These are phyloP conservation scores for Platanthera guangdongensis DNA, from an alignment of 106 monocot species.

Conservation along the genomic window DNA sequence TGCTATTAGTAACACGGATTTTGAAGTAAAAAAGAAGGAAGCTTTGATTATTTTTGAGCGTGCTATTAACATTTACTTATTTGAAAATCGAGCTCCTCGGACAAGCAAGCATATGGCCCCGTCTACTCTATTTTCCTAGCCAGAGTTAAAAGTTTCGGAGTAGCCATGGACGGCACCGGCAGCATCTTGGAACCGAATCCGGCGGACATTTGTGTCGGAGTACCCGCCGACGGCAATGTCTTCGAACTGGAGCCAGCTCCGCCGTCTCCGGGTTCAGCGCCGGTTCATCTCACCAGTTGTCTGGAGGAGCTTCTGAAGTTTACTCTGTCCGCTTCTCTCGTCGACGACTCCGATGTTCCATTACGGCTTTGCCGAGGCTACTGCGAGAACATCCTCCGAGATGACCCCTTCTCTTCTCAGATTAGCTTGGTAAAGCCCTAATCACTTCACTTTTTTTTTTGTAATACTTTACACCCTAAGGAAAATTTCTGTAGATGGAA, in stretches of 20 bases:
- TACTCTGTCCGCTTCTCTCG: conserved; percentile 37
- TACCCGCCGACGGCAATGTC: background rate
- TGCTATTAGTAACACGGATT: too few species aligned
- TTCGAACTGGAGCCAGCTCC: background rate
- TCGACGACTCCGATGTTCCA: conserved; percentile 3
- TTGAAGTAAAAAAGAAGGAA: too few species aligned
- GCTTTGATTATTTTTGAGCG: too few species aligned
- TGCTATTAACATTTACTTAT: too few species aligned
- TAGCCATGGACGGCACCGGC: too few species aligned
- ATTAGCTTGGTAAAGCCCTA: conserved; percentile 1
- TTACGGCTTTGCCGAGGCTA: conserved; percentile 40
- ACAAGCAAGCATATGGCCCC: too few species aligned
- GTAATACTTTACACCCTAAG: background rate
- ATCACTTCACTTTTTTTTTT: background rate
- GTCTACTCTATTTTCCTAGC: too few species aligned
- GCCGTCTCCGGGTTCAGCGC: conserved; percentile 21
- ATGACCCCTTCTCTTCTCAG: conserved; percentile 16
- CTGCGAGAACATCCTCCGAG: conserved; percentile 54
- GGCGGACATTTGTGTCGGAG: too few species aligned
- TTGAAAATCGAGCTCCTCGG: too few species aligned
- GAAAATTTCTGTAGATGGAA: conserved; percentile 4
- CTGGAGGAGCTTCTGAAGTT: conserved; percentile 55
- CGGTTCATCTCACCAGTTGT: conserved; percentile 28
- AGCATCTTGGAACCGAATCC: too few species aligned
- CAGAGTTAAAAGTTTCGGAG: too few species aligned